Conservation (phyloP, 2,329 filamentous ascomycete genomes). For the Chaetomiaceae sp. region DNA sequence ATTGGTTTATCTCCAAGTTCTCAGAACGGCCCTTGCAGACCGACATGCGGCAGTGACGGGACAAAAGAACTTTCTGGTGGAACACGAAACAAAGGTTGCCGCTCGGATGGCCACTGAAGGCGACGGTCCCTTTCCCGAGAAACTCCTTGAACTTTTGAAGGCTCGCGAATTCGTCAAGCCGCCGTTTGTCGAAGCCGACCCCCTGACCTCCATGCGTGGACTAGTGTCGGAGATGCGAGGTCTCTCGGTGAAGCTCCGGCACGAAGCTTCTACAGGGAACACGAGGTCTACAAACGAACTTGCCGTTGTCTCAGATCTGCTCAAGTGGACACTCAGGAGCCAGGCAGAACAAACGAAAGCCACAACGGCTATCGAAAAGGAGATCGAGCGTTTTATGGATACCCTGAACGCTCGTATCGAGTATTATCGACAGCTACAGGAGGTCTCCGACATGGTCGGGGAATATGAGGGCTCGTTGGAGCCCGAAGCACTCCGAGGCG, state of each 20-base stretch:
- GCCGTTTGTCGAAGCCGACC: constrained; percentile 27
- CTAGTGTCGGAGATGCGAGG: constrained; percentile 66
- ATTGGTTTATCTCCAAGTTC: constrained; percentile 75
- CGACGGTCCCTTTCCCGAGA: constrained; percentile 67
- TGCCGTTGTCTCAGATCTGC: constrained; percentile 57
- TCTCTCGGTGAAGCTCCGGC: constrained; percentile 54
- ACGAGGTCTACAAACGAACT: constrained; percentile 58
- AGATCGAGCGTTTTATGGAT: constrained; percentile 69
- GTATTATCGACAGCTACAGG: constrained; percentile 86
- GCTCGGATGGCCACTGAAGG: constrained; percentile 55
- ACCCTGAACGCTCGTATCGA: constrained; percentile 83
- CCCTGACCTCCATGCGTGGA: constrained; percentile 62
- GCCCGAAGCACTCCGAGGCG: constrained; percentile 46
- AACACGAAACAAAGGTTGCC: constrained; percentile 64
- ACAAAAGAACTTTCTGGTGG: constrained; percentile 67
- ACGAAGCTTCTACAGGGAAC: constrained; percentile 50
- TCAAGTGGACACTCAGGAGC: constrained; percentile 55
- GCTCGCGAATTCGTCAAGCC: constrained; percentile 46
- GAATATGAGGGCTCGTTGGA: constrained; percentile 63
- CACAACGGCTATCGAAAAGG: constrained; percentile 51
- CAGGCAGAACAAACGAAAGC: constrained; percentile 49
- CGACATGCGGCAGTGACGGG: constrained; percentile 73
- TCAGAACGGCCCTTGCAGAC: constrained; percentile 73
- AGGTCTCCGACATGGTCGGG: constrained; percentile 81
- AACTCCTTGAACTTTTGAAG: constrained; percentile 47